Evolutionary conservation across 2,329 filamentous ascomycete species (phyloP).

Genomic region (Leptographium procerum): DNA sequence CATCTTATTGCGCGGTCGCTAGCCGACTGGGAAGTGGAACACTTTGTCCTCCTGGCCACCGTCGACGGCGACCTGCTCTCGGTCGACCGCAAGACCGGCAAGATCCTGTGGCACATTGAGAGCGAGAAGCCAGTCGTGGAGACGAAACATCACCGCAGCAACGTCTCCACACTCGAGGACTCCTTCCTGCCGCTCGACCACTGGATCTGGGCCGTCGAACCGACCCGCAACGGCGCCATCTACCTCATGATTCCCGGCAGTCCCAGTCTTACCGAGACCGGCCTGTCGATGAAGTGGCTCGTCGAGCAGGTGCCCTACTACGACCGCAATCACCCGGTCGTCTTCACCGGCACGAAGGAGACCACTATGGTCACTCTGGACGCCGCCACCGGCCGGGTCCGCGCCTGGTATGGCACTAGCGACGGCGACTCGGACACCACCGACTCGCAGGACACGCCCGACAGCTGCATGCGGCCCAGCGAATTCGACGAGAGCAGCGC

Average conservation of each 20-base stretch:
- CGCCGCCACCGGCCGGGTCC: constrained; percentile 68
- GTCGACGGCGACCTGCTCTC: constrained; percentile 95
- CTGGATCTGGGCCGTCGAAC: constrained; percentile 92
- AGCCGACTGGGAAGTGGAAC: constrained; percentile 99
- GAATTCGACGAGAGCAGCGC: constrained; percentile 52
- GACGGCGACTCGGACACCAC: constrained; percentile 37
- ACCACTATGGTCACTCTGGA: constrained; percentile 84
- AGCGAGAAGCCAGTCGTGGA: constrained; percentile 82
- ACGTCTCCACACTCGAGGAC: constrained; percentile 48
- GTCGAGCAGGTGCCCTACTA: constrained; percentile 74
- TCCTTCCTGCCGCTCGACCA: constrained; percentile 62
- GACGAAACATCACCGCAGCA: constrained; percentile 67
- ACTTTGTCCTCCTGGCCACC: constrained; percentile 99
- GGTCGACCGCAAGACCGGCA: constrained; percentile 75
- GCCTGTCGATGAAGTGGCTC: constrained; percentile 71
- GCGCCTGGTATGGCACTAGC: constrained; percentile 72
- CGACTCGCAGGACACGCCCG: constrained; percentile 45
- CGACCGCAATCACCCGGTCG: constrained; percentile 62
- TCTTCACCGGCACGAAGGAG: constrained; percentile 86
- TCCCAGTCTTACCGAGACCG: constrained; percentile 49
- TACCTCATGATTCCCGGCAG: constrained; percentile 72
- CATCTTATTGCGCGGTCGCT: constrained; percentile 88
- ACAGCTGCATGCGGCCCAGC: constrained; percentile 63
- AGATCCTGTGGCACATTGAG: constrained; percentile 74
- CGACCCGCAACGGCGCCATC: constrained; percentile 72